These are phyloP conservation scores for Epichloe elymi DNA, from an alignment of 2,329 filamentous ascomycete species.

Conservation along the genomic window DNA sequence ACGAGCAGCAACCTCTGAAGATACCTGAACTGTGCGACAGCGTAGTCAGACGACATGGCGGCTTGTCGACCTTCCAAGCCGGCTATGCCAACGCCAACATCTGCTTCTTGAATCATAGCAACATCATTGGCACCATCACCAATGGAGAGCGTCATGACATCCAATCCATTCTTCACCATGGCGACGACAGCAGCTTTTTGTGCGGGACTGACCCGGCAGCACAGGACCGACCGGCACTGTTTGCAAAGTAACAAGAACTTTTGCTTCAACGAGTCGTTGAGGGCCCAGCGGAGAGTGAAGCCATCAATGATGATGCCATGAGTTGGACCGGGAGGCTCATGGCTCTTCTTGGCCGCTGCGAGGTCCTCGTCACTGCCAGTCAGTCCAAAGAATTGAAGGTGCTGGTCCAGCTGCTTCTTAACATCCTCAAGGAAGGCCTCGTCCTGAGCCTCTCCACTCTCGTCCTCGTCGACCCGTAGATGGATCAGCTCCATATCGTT, in stretches of 20 bases:
- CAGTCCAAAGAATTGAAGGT: constrained; percentile 61
- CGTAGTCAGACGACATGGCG: constrained; percentile 93
- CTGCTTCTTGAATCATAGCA: constrained; percentile 94
- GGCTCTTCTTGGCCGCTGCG: constrained; percentile 61
- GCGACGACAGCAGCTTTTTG: constrained; percentile 95
- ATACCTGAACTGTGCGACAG: constrained; percentile 87
- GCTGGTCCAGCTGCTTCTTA: constrained; percentile 59
- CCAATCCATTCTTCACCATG: constrained; percentile 87
- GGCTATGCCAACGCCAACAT: constrained; percentile 92
- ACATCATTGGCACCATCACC: constrained; percentile 94
- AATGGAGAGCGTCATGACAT: constrained; percentile 91
- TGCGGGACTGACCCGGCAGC: constrained; percentile 90
- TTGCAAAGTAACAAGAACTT: constrained; percentile 94
- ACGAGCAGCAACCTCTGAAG: constrained; percentile 75
- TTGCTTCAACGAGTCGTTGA: constrained; percentile 71
- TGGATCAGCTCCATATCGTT: constrained; percentile 97
- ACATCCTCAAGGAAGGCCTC: constrained; percentile 42
- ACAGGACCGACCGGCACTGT: constrained; percentile 90
- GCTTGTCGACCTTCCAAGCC: constrained; percentile 87
- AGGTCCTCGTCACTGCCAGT: constrained; percentile 81
- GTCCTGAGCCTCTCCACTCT: constrained; percentile 33
- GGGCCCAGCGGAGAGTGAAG: constrained; percentile 78
- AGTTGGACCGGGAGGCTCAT: constrained; percentile 74
- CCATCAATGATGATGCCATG: constrained; percentile 93
- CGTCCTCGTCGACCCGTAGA: constrained; percentile 70